Evolutionary conservation across 164 flowering plant genomes (phyloP).

Genomic region (Vitis rupestris): DNA sequence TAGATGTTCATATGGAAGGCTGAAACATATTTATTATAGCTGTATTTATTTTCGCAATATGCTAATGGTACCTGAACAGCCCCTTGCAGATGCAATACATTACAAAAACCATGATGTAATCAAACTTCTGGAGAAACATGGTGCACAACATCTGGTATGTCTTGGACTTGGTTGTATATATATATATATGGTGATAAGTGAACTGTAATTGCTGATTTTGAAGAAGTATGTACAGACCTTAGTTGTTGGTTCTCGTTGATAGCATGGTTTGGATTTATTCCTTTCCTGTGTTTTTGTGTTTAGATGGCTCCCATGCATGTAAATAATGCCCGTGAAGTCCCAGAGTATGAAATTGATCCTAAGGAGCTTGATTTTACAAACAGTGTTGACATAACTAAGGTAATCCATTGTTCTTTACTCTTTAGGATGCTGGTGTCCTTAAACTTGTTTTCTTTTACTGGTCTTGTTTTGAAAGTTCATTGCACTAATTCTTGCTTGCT

Average conservation of each 20-base stretch:
- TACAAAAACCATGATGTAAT: slow-evolving; percentile 82
- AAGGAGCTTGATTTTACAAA: slow-evolving; percentile 76
- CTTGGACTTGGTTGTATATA: background rate
- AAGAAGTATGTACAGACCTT: background rate
- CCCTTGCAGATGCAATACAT: slow-evolving; percentile 94
- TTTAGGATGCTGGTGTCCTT: background rate
- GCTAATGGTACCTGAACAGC: slow-evolving; percentile 47
- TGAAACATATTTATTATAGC: background rate
- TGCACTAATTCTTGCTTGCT: background rate
- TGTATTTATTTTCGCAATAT: background rate
- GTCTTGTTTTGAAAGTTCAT: background rate
- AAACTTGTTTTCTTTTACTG: background rate
- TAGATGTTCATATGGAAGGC: too few relatives aligned
- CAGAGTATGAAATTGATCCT: slow-evolving; percentile 90
- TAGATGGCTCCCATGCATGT: slow-evolving; percentile 95
- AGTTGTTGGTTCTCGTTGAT: background rate
- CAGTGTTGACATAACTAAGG: slow-evolving; percentile 80
- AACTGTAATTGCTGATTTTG: background rate
- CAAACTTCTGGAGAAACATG: slow-evolving; percentile 82
- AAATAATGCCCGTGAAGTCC: slow-evolving; percentile 70
- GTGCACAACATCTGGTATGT: slow-evolving; percentile 83
- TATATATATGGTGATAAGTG: background rate
- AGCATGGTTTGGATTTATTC: background rate
- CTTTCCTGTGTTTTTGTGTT: slow-evolving; percentile 7
- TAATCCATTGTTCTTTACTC: slow-evolving; percentile 17